Evolutionary conservation across 148 eudicot species (phyloP), one percentile per base, ranked within the genome.

Genomic region (Silene conica): DNA sequence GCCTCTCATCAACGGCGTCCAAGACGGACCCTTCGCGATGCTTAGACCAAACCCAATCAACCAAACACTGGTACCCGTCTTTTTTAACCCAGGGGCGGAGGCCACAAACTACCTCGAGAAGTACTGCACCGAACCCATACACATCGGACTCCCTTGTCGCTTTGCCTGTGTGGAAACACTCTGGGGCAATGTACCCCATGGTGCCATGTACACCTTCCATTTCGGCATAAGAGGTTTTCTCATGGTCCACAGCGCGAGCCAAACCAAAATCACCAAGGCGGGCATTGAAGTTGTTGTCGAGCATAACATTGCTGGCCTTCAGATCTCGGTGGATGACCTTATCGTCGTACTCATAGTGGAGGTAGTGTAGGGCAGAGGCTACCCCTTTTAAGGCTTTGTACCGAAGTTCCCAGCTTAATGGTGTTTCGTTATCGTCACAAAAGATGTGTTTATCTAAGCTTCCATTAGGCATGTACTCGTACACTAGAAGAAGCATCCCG

Each of bases 391-490:
- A 45, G 43, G 87, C 86, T 73, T 82, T 86, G 67, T n/a, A 79
- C 0, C 92, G 87, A n/a, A 59, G 75, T 0, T 60, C 72, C 90
- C 90, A 89, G 63, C 73, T 73, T 61, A 88, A 69, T 3, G 87
- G 78, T 1, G 5, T 48, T 63, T 64, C 50, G 25, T 79, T 79
- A 0, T 67, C 75, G 0, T 20, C 71, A 5, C 78, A 75, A 26
- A 89, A 86, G 50, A 89, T 85, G 82, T 86, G 89, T 85, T 71
- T 78, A 81, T 93, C 98, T 0, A 93, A 87, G 72, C 96, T 90
- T 15, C 97, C 95, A 1, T 91, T 93, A 1, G 94, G 92, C 96
- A 93, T 86, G 86, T 87, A 91, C 60, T 93, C 94, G 41, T 93
- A 93, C 0, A 93, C 88, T 31, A 93, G 61, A 0, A 93, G 83